Conservation (phyloP, 805 yeast species). For the Yueomyces sinensis region DNA sequence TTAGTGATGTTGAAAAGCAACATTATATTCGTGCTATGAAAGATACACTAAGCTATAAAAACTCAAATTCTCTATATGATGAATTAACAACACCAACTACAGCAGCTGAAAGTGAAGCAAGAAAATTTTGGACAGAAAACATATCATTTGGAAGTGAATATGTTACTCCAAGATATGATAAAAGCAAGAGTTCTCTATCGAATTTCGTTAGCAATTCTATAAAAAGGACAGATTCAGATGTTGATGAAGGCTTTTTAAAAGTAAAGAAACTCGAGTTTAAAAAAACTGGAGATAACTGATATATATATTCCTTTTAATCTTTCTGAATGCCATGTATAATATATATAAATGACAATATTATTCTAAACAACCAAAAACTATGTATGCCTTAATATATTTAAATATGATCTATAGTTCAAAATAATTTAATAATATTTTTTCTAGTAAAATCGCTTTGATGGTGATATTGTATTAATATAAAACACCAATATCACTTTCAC, state of each 20-base stretch:
- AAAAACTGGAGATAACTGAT: too few relatives aligned
- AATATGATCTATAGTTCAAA: too few relatives aligned
- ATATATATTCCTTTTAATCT: too few relatives aligned
- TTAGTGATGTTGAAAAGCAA: constrained; percentile 7
- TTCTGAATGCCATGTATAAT: too few relatives aligned
- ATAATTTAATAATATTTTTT: too few relatives aligned
- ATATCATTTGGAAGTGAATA: background rate
- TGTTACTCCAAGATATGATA: background rate
- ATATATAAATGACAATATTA: too few relatives aligned
- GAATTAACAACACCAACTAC: constrained; percentile 24
- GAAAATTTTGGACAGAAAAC: constrained; percentile 21
- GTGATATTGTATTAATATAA: too few relatives aligned
- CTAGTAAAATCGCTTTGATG: too few relatives aligned
- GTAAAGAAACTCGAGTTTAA: background rate
- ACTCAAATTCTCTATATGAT: background rate
- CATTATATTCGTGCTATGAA: background rate
- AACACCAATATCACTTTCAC: too few relatives aligned
- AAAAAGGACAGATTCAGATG: background rate
- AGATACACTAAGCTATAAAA: constrained; percentile 2
- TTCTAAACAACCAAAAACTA: too few relatives aligned
- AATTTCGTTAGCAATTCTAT: background rate
- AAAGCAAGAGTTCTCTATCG: background rate
- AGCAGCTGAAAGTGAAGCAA: constrained; percentile 25
- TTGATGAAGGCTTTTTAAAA: background rate
- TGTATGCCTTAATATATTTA: too few relatives aligned